Percentiles rank a stretch among this genome's conserved stretches.
phyloP scores from a whole-genome alignment of 2,329 filamentous ascomycete species.

The Diaporthe sp. region DNA sequence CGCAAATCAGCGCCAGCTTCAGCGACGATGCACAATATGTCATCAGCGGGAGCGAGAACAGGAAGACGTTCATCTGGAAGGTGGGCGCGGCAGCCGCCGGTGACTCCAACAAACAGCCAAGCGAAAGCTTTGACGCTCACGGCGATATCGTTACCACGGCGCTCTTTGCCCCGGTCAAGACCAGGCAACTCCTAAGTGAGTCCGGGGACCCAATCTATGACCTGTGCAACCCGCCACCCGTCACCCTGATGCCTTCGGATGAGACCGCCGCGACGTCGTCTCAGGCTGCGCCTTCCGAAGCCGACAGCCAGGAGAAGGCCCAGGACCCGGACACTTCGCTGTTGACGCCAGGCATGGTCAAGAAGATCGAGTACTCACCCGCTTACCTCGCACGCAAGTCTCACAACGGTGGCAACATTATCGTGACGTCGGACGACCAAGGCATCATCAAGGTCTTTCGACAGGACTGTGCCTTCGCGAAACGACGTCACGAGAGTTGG shows the following conservation, averaged over 20 bases:
- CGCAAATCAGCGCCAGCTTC: conserved; percentile 90
- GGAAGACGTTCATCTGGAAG: conserved; percentile 91
- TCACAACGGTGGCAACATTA: conserved; percentile 87
- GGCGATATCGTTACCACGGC: conserved; percentile 91
- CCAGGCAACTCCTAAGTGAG: conserved; percentile 80
- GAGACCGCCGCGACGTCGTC: conserved; percentile 61
- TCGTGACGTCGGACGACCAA: conserved; percentile 89
- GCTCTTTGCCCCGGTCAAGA: conserved; percentile 83
- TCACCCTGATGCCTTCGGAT: conserved; percentile 81
- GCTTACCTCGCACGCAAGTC: conserved; percentile 81
- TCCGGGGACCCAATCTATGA: conserved; percentile 96
- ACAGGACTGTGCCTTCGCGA: conserved; percentile 89
- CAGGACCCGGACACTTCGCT: conserved; percentile 33
- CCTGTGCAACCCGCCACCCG: conserved; percentile 92
- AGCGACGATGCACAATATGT: conserved; percentile 89
- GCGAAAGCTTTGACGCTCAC: conserved; percentile 93
- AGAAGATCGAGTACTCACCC: conserved; percentile 75
- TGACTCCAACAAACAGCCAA: conserved; percentile 78
- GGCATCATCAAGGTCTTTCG: conserved; percentile 95
- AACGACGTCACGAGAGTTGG: conserved; percentile 82
- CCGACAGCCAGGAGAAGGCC: conserved; percentile 27
- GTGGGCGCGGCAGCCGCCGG: conserved; percentile 48
- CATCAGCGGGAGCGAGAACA: conserved; percentile 93
- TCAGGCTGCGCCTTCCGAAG: conserved; percentile 46
- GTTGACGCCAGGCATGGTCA: conserved; percentile 45